Evolutionary conservation across 176 grass and related monocot species (phyloP).

Genomic region (Bonia amplexicaulis): DNA sequence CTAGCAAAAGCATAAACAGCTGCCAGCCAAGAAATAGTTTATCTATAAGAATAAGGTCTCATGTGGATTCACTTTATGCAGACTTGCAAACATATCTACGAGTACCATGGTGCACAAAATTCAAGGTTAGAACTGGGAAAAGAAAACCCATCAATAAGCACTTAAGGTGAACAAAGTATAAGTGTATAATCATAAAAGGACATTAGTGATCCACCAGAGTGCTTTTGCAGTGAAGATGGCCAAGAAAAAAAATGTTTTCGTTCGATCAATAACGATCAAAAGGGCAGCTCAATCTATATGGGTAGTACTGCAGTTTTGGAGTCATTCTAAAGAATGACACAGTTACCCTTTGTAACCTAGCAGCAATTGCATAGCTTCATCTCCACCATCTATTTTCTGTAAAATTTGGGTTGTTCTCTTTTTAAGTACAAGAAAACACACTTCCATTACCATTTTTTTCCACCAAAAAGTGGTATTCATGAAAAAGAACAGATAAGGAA

Average conservation of each 20-base stretch:
- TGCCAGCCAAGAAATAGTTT: background rate
- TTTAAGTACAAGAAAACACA: background rate
- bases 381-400: background rate
- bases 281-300: background rate
- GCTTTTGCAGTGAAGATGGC: background rate
- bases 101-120: background rate
- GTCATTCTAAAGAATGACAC: background rate
- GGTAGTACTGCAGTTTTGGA: background rate
- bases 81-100: background rate
- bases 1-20: background rate
- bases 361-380: background rate
- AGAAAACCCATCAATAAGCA: background rate
- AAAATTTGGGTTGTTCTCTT: background rate
- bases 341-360: background rate
- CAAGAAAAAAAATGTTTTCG: background rate
- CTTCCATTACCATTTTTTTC: background rate
- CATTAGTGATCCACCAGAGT: background rate
- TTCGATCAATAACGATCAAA: background rate
- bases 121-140: background rate
- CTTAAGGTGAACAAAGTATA: background rate
- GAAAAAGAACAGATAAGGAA: background rate
- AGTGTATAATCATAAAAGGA: background rate
- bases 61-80: conserved; percentile 19
- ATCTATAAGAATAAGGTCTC: background rate
- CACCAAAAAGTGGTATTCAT: background rate